Base-by-base conservation (phyloP, 306 rosid genomes). In the Begonia fuchsioides region DNA sequence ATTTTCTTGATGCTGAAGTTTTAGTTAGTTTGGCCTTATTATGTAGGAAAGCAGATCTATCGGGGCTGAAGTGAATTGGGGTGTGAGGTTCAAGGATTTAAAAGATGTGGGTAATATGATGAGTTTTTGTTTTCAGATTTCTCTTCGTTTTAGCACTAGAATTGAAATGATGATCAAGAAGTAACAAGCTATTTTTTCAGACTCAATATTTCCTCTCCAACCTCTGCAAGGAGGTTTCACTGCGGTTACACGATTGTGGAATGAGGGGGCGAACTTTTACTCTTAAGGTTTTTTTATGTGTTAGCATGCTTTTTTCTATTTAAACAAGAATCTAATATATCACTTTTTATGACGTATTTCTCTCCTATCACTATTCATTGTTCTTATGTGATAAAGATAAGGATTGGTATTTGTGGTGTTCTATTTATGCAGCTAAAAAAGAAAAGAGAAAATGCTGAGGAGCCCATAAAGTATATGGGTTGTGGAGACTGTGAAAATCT, bases 1-100 rank as follows among this genome's bases (percentile, higher is more conserved):
- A 3, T 20, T 41, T 49, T 13, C n/a, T 13, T 2, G 19, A 8
- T 5, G 12, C 11, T 38, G 16, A 18, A 11, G 43, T 51, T 47
- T 41, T 60, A 20, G 46, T 43, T 16, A 19, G 19, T 26, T 50
- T 41, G 44, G 51, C 54, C 38, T 19, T 55, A 49, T 54, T 47
- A 52, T 58, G 65, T 74, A 83, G 97, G 97, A 81, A 61, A 63
- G 77, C 52, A 88, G 83, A 82, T 81, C 97, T 52, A 59, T 83
- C 12, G 90, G 97, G 38, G 95, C 97, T 61, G 97, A 88, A 76
- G 97, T 88, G 68, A 88, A 88, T 63, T 88, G 97, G 95, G 97
- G 97, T 38, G 93, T 88, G 78, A 76, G 97, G 68, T 88, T 88
- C 72, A 74, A 62, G 47, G 82, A 78, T 69, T 53, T 66, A 54